Evolutionary conservation across 257 asterid genomes (phyloP), one percentile per base, ranked within the genome.

Genomic region (Parsonsia alboflavescens): DNA sequence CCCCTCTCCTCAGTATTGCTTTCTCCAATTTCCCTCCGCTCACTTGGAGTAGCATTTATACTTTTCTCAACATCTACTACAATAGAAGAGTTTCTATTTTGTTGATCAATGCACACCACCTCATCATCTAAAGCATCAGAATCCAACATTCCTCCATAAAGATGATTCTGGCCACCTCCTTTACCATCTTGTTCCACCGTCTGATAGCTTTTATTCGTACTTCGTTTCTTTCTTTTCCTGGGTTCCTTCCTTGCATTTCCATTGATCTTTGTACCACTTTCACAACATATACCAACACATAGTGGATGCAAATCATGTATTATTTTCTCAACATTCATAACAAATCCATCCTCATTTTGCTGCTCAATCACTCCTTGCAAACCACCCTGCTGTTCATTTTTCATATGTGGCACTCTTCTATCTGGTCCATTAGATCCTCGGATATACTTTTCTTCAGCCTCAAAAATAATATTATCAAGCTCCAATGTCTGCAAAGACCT

Each of bases 311-410:
- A 58, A n/a, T 44, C 39, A 66, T 21, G 50, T 36, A 22, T 26
- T 65, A 36, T 48, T 61, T 54, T 52, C 44, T 39, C 74, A 15
- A 2, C 48, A 57, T 24, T 64, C 26, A 63, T 57, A 13, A 57
- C 66, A 52, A 62, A 56, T 46, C n/a, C 68, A 50, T 17, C 49
- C 71, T 52, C 30, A 45, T 10, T 28, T 16, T 50, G 75, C 58
- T 44, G 57, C 36, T 66, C 57, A 64, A 50, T 16, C 53, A 19
- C 7, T 41, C 26, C 15, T 8, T 48, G 30, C 2, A 30, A 69
- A 36, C 71, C 70, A 46, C 33, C 75, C 65, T 33, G 65, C 4
- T 26, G 54, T 15, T 59, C 28, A 48, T 41, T 74, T n/a, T n/a
- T n/a, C n/a, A n/a, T n/a, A n/a, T n/a, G n/a, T 28, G 39, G 21